A percentile compares a stretch with the other conserved stretches of the same genome.
Conservation (phyloP, 306 rosid species). For the Cicer cuneatum region DNA sequence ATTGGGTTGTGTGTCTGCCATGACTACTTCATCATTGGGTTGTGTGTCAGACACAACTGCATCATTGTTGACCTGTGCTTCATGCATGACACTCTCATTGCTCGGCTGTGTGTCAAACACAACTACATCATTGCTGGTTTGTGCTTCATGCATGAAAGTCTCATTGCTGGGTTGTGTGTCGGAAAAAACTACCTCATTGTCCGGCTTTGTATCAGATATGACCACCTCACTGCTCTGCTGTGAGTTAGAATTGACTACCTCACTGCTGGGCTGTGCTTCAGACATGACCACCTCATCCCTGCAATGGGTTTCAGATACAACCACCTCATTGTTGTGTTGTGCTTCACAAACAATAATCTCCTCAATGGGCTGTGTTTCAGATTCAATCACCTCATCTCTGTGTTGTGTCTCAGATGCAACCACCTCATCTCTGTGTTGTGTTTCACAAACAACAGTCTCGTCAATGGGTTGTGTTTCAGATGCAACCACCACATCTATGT, state of each 20-base stretch:
- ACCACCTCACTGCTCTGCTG: constrained; percentile 14
- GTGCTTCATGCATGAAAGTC: constrained; percentile 8
- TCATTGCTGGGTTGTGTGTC: constrained; percentile 28
- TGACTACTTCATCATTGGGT: constrained; percentile 7
- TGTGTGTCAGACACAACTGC: neutral
- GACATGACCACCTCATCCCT: constrained; percentile 4
- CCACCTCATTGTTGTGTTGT: constrained; percentile 17
- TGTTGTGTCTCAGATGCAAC: constrained; percentile 30
- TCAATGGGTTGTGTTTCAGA: constrained; percentile 32
- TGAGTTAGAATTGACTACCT: constrained; percentile 14
- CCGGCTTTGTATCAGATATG: constrained; percentile 31
- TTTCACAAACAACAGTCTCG: constrained; percentile 15
- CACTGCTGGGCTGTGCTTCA: constrained; percentile 37
- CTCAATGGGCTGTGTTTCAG: neutral
- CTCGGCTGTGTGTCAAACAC: constrained; percentile 1
- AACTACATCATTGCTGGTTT: neutral
- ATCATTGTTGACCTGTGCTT: constrained; percentile 18
- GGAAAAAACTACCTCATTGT: constrained; percentile 5
- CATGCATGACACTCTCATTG: constrained; percentile 27
- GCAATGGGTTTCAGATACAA: constrained; percentile 16
- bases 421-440: constrained; percentile 4
- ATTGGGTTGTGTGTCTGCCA: constrained; percentile 19
- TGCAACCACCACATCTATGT: neutral
- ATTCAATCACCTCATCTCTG: constrained; percentile 3
- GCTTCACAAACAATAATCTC: constrained; percentile 30